A percentile compares a stretch with the other conserved stretches of the same genome.
Conservation (phyloP, 306 rosid genomes). For the Pterocarpus santalinus region DNA sequence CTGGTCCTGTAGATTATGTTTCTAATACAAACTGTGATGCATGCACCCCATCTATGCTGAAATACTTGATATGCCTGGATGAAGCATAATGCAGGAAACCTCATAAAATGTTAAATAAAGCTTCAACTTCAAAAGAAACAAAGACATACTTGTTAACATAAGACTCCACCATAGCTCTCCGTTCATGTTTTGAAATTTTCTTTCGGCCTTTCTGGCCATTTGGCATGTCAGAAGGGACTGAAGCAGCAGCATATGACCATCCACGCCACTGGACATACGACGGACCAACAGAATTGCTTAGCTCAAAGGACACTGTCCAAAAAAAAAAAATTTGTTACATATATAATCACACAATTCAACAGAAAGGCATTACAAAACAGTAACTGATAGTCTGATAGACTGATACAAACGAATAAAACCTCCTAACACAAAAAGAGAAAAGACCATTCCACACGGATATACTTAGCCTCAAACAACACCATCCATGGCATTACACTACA, state of each 20-base stretch:
- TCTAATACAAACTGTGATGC: neutral
- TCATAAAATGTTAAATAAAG: constrained; percentile 10
- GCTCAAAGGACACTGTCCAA: constrained; percentile 46
- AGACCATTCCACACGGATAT: neutral
- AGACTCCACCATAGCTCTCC: constrained; percentile 64
- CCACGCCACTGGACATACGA: constrained; percentile 51
- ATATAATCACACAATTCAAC: constrained; percentile 7
- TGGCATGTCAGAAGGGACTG: constrained; percentile 54
- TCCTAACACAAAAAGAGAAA: neutral
- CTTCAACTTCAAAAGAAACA: constrained; percentile 29
- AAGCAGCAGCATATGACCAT: constrained; percentile 56
- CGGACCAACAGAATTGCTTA: constrained; percentile 36
- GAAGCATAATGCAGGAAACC: constrained; percentile 22
- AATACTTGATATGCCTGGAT: neutral
- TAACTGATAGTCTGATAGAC: neutral
- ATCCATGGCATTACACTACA: neutral
- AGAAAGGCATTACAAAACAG: constrained; percentile 16
- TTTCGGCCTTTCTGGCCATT: constrained; percentile 42
- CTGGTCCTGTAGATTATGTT: neutral
- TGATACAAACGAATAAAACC: constrained; percentile 16
- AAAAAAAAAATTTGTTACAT: neutral
- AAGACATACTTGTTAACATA: constrained; percentile 67
- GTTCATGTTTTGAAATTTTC: constrained; percentile 57
- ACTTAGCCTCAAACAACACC: neutral
- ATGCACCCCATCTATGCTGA: neutral